Evolutionary conservation across 768 basidiomycete species (phyloP).

Genomic region (Xerocomus potaroensis): DNA sequence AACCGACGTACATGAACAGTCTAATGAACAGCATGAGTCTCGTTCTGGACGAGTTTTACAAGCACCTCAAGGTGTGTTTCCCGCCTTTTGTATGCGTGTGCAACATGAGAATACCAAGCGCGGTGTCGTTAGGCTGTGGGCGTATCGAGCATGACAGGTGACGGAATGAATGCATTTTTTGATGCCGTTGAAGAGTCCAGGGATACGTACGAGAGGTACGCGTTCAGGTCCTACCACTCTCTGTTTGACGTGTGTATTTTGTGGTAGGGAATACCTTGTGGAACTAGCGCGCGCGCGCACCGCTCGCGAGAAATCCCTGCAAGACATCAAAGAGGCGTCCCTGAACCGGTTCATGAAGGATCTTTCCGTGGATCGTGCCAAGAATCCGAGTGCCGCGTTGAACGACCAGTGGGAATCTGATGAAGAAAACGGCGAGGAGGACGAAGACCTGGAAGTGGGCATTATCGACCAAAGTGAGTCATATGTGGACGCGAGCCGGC

Average conservation of each 20-base stretch:
- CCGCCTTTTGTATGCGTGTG: not conserved
- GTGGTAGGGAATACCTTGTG: constrained; percentile 88
- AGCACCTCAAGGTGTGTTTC: constrained; percentile 80
- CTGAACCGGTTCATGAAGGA: constrained; percentile 76
- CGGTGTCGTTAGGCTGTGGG: constrained; percentile 72
- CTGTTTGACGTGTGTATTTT: not conserved
- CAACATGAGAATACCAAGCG: not conserved
- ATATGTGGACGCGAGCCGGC: too few relatives aligned
- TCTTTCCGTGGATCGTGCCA: constrained; percentile 65
- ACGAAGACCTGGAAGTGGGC: constrained; percentile 48
- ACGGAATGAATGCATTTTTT: constrained; percentile 88
- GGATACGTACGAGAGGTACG: constrained; percentile 81
- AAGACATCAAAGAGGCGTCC: constrained; percentile 69
- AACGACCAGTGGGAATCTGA: constrained; percentile 62
- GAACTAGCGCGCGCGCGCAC: constrained; percentile 74
- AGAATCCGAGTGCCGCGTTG: constrained; percentile 53
- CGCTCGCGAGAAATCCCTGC: constrained; percentile 58
- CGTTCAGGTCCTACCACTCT: not conserved
- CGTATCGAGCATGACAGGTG: constrained; percentile 95
- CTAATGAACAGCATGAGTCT: constrained; percentile 99
- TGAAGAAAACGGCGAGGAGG: constrained; percentile 51
- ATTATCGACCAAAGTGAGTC: constrained; percentile 70
- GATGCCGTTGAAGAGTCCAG: constrained; percentile 85
- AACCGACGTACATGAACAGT: constrained; percentile 97
- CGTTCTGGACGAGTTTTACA: constrained; percentile 97